A percentile compares a stretch with the other conserved stretches of the same genome.
phyloP scores from a whole-genome alignment of 129 eudicot species.

The Chrysanthemum makinoi region DNA sequence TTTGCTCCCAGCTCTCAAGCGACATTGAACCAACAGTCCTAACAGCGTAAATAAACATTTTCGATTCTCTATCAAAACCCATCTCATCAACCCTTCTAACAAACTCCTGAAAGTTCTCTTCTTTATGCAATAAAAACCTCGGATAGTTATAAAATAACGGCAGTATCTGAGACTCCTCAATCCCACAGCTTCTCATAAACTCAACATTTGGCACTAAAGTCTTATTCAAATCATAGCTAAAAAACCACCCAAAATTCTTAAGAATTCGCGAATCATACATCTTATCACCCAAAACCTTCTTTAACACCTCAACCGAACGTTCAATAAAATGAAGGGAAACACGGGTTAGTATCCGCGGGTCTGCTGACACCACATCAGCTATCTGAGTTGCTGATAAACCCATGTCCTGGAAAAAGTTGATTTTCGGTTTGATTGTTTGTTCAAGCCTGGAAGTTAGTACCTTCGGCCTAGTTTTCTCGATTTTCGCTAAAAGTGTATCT shows the following conservation, averaged over 20 bases:
- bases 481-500: background rate
- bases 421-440: conserved; percentile 3
- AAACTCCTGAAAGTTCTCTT: conserved; percentile 22
- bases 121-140: conserved; percentile 21
- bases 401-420: background rate
- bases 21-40: conserved; percentile 25
- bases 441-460: background rate
- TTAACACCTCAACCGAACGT: conserved; percentile 14
- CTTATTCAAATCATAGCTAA: conserved; percentile 21
- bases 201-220: conserved; percentile 32
- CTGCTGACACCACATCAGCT: conserved; percentile 13
- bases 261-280: conserved; percentile 22
- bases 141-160: conserved; percentile 11
- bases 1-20: conserved; percentile 13
- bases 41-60: conserved; percentile 35
- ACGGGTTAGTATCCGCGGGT: conserved; percentile 21
- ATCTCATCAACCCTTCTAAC: conserved; percentile 33
- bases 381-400: conserved; percentile 27
- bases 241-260: conserved; percentile 13
- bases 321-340: conserved; percentile 6
- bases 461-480: conserved; percentile 1
- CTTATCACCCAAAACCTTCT: conserved; percentile 32
- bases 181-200: conserved; percentile 35
- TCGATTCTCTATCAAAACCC: conserved; percentile 33
- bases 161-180: conserved; percentile 29